These are phyloP conservation scores for Penicillium sp. DNA, from an alignment of 2,329 filamentous ascomycete species.

Conservation along the genomic window DNA sequence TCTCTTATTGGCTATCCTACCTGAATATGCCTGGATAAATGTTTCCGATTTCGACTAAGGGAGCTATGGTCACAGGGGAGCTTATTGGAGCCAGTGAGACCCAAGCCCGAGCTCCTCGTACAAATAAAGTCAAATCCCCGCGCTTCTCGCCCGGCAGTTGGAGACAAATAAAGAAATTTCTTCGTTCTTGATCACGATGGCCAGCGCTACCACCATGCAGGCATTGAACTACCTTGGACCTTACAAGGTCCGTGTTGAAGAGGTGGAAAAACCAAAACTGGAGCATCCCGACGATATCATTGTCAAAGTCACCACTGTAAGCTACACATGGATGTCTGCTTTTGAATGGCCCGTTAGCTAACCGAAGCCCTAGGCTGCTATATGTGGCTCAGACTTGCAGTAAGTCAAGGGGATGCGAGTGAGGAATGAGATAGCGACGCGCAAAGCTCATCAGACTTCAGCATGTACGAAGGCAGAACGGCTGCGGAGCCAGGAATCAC, in stretches of 20 bases:
- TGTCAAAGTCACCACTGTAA: slow-evolving; percentile 67
- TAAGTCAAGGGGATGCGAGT: slow-evolving; percentile 12
- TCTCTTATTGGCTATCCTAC: too few relatives aligned
- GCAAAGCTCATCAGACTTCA: slow-evolving; percentile 39
- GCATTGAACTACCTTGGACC: slow-evolving; percentile 67
- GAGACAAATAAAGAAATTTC: neutral
- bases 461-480: slow-evolving; percentile 68
- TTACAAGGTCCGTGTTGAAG: slow-evolving; percentile 65
- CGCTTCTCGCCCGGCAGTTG: neutral
- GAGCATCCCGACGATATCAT: slow-evolving; percentile 68
- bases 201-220: slow-evolving; percentile 55
- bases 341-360: neutral
- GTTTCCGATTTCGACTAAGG: too few relatives aligned
- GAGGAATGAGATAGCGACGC: neutral
- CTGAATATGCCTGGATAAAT: too few relatives aligned
- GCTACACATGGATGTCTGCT: slow-evolving; percentile 28
- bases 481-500: slow-evolving; percentile 66
- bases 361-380: slow-evolving; percentile 44
- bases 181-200: slow-evolving; percentile 15
- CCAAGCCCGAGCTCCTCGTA: neutral
- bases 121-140: neutral
- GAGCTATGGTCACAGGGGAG: neutral
- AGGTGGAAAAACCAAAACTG: slow-evolving; percentile 62
- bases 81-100: neutral
- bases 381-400: slow-evolving; percentile 60